These are phyloP conservation scores for Millerozyma miso DNA, from an alignment of 805 yeast species.

Conservation along the genomic window DNA sequence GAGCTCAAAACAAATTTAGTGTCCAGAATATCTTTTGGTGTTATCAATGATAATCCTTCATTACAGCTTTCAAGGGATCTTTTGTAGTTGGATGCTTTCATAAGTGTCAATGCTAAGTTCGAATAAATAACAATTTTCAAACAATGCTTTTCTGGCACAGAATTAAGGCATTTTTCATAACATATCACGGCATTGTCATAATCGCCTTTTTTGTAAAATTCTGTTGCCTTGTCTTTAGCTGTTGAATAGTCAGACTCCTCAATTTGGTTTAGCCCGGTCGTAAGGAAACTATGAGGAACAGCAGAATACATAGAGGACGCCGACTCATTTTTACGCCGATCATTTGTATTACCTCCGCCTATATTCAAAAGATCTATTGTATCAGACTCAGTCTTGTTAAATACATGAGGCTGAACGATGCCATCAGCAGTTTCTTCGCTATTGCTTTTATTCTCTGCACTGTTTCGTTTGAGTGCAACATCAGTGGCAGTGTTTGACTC, in stretches of 20 bases:
- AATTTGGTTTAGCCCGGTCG: constrained; percentile 31
- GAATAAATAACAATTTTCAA: constrained; percentile 66
- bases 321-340: constrained; percentile 2
- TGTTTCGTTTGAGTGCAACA: not conserved
- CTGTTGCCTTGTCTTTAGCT: constrained; percentile 53
- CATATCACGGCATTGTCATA: constrained; percentile 59
- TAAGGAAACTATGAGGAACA: constrained; percentile 4
- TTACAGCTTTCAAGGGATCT: constrained; percentile 45
- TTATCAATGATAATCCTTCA: constrained; percentile 40
- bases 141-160: constrained; percentile 62
- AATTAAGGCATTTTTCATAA: constrained; percentile 47
- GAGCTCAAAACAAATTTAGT: constrained; percentile 34
- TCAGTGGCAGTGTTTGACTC: not conserved
- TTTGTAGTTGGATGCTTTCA: constrained; percentile 68
- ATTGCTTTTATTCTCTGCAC: not conserved
- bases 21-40: constrained; percentile 21
- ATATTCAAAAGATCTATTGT: not conserved
- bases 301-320: not conserved
- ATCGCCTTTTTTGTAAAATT: constrained; percentile 76
- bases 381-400: not conserved
- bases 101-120: constrained; percentile 57
- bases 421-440: not conserved
- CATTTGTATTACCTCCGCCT: not conserved
- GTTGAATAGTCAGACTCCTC: constrained; percentile 42
- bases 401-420: not conserved